phyloP scores from a whole-genome alignment of 768 basidiomycete species.

The Podaxis rugospora region DNA sequence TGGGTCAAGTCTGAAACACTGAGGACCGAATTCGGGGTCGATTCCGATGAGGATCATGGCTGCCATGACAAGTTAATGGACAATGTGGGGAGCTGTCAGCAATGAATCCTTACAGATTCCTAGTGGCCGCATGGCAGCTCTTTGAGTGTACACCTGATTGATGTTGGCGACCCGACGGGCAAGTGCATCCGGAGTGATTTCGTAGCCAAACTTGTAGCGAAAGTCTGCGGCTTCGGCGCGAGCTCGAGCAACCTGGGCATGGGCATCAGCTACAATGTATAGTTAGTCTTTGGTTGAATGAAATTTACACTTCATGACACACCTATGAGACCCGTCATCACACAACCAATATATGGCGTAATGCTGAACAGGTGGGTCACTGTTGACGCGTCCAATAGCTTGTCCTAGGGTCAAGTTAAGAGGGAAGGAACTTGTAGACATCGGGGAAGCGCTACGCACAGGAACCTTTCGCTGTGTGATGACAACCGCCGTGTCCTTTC shows the following conservation, averaged over 20 bases:
- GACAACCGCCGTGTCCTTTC: conserved; percentile 91
- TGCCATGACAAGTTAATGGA: conserved; percentile 25
- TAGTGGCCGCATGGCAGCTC: conserved; percentile 93
- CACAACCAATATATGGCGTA: conserved; percentile 94
- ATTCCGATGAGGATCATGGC: conserved; percentile 96
- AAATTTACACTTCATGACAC: conserved; percentile 15
- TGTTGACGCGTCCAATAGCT: conserved; percentile 90
- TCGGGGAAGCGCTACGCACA: conserved; percentile 43
- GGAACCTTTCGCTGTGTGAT: conserved; percentile 99
- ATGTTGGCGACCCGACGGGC: conserved; percentile 94
- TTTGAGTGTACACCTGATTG: conserved; percentile 98
- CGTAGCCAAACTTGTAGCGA: conserved; percentile 95
- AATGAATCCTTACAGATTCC: conserved; percentile 72
- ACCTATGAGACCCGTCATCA: conserved; percentile 98
- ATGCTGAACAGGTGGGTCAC: conserved; percentile 96
- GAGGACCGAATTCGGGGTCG: conserved; percentile 90
- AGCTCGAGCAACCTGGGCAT: conserved; percentile 83
- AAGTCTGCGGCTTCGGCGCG: conserved; percentile 88
- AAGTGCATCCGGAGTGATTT: conserved; percentile 96
- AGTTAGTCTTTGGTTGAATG: conserved; percentile 1
- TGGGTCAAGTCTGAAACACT: conserved; percentile 96
- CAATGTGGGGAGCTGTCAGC: background rate
- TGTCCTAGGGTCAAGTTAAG: conserved; percentile 61
- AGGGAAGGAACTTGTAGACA: background rate
- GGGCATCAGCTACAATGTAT: conserved; percentile 72